Evolutionary conservation across 768 basidiomycete genomes (phyloP).

Genomic region (Dacryopinax primogenitus): DNA sequence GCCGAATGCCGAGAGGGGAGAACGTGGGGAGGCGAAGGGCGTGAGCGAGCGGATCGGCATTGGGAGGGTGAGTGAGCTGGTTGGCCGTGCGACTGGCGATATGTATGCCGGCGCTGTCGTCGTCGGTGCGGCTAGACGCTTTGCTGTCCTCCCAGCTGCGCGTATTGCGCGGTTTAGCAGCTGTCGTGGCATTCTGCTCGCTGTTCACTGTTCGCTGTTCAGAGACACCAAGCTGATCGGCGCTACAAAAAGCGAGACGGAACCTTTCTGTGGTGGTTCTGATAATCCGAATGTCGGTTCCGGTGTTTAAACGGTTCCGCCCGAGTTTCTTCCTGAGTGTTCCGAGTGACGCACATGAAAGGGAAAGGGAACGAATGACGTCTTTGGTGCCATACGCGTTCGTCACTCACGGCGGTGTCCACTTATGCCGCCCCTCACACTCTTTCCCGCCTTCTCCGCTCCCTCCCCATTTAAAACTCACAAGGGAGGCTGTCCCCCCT

Average conservation of each 20-base stretch:
- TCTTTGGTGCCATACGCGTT: neutral
- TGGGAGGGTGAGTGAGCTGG: neutral
- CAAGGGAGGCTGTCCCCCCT: neutral
- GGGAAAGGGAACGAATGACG: neutral
- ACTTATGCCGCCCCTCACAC: neutral
- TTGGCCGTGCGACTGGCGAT: conserved; percentile 1
- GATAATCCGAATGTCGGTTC: neutral
- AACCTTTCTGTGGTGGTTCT: neutral
- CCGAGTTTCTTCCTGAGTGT: neutral
- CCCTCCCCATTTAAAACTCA: neutral
- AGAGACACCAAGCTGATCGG: neutral
- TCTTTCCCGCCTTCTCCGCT: neutral
- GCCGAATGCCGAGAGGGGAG: conserved; percentile 29
- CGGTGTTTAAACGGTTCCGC: neutral
- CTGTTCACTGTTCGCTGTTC: neutral
- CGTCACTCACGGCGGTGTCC: neutral
- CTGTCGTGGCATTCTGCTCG: neutral
- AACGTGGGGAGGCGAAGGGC: conserved; percentile 22
- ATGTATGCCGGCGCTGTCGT: neutral
- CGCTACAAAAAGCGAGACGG: neutral
- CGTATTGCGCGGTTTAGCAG: neutral
- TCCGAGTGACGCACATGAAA: neutral
- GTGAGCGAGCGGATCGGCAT: neutral
- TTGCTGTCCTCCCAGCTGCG: neutral
- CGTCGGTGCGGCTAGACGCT: neutral